These are phyloP conservation scores for Aciculosporium take DNA, from an alignment of 2,329 filamentous ascomycete genomes.

Conservation along the genomic window DNA sequence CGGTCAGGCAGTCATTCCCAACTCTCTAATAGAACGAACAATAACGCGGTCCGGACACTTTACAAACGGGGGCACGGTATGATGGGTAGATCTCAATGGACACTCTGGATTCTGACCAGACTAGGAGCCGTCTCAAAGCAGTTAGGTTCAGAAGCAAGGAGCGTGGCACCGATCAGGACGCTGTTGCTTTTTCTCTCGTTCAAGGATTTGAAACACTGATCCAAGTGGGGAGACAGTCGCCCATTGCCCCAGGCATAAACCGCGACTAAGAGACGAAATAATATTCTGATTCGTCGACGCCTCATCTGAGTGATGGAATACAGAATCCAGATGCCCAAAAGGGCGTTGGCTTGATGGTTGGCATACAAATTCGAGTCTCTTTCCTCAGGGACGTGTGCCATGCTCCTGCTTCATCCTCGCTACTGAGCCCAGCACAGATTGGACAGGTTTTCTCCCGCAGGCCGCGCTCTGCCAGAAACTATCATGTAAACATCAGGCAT, in stretches of 20 bases:
- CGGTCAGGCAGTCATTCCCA: neutral
- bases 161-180: neutral
- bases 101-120: neutral
- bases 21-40: neutral
- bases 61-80: neutral
- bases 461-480: too few species aligned
- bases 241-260: neutral
- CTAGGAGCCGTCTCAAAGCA: neutral
- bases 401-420: neutral
- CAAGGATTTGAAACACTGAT: constrained; percentile 4
- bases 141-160: neutral
- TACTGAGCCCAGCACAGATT: too few species aligned
- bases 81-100: constrained; percentile 3
- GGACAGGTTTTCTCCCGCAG: too few species aligned
- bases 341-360: neutral
- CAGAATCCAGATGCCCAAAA: neutral
- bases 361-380: neutral
- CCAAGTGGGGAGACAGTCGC: constrained; percentile 1
- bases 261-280: neutral
- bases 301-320: too few species aligned
- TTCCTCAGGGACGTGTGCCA: neutral
- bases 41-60: neutral
- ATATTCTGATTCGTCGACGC: too few species aligned
- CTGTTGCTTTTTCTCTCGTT: constrained; percentile 9
- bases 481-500: too few species aligned